Percentiles rank a stretch among this genome's conserved stretches.
Conservation (phyloP, 177 flowering plant genomes). For the Telopea speciosissima region DNA sequence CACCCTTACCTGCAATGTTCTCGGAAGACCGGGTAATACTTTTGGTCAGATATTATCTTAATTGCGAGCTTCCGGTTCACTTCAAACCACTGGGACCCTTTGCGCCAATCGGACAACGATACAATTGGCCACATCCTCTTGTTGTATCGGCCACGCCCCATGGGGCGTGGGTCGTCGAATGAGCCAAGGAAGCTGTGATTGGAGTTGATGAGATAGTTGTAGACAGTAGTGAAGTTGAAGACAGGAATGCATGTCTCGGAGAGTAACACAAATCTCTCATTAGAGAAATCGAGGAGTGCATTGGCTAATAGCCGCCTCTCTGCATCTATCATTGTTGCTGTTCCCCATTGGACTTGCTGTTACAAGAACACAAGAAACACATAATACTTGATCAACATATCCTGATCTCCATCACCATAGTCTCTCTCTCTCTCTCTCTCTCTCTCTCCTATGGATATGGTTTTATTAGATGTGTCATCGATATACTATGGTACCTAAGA, state of each 20-base stretch:
- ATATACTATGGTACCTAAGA: too few relatives aligned
- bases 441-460: too few relatives aligned
- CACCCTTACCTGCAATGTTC: conserved; percentile 21
- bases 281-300: conserved; percentile 42
- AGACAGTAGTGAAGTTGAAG: conserved; percentile 42
- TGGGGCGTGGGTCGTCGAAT: conserved; percentile 33
- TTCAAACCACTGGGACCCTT: conserved; percentile 58
- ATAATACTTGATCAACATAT: too few relatives aligned
- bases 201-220: conserved; percentile 40
- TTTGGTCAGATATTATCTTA: conserved; percentile 31
- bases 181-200: conserved; percentile 35
- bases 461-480: too few relatives aligned
- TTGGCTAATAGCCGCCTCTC: conserved; percentile 46
- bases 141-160: conserved; percentile 53
- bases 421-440: too few relatives aligned
- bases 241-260: conserved; percentile 53
- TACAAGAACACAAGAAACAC: conserved; percentile 9
- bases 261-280: conserved; percentile 41
- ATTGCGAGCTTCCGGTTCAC: conserved; percentile 35
- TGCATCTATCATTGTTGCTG: conserved; percentile 37
- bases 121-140: conserved; percentile 37
- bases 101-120: conserved; percentile 40
- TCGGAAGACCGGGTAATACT: conserved; percentile 30
- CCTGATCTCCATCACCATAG: too few relatives aligned
- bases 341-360: conserved; percentile 46